Base-by-base conservation (phyloP, 1,284 basidiomycete genomes). In the Tremellales sp. region DNA sequence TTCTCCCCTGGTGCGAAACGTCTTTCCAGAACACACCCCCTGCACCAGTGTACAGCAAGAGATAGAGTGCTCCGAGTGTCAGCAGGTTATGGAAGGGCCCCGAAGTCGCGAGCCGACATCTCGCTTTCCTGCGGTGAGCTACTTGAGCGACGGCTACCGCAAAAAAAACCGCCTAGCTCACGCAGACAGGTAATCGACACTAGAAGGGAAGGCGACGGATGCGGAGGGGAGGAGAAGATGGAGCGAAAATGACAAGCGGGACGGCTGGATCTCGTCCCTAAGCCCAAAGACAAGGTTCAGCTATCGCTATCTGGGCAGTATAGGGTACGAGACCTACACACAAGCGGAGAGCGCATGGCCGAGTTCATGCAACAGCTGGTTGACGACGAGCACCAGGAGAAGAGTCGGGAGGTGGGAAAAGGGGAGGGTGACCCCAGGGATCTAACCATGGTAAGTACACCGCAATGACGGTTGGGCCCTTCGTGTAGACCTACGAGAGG, bases 361-460 rank as follows among this genome's bases (percentile, higher is more conserved):
- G 1, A 60, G 47, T 40, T 73, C 71, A 44, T 73, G 71, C 0
- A 73, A 50, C 10, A 71, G 50, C 48, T 73, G 69, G 24, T 65
- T 64, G 12, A 66, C 24, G 1, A 71, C 40, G 12, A 71, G 48
- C 1, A 63, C 67, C 5, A 73, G 55, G 0, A 66, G 37, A 3
- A 73, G 48, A 1, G 68, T 65, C 1, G 67, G 64, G 0, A 70
- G 48, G 39, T 73, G 68, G 0, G 63, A 63, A 16, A 66, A 43
- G 0, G 71, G 71, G 5, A 65, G 51, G 1, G 68, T 73, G 19
- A 73, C 36, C 5, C 71, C 71, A 8, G 71, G 71, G 38, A 72
- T 68, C 70, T 72, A 44, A 7, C 9, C 9, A 21, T 36, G 18
- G 3, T 26, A 21, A 45, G 31, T 34, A 38, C 18, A 9, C 31